phyloP scores from a whole-genome alignment of 176 grass and related monocot species.

The Aegilops umbellulata region DNA sequence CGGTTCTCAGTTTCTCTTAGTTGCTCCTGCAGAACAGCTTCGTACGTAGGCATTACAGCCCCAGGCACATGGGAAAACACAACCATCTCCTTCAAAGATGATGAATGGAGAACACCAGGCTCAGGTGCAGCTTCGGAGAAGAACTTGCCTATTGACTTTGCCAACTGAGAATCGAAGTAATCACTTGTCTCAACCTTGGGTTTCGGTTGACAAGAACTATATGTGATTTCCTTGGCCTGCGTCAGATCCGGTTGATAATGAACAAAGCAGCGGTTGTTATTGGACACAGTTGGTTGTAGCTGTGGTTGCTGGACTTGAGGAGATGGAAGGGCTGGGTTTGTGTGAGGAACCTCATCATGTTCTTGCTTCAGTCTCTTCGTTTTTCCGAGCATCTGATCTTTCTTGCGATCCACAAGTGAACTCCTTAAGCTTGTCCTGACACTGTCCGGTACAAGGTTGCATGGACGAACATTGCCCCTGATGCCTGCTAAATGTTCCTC shows the following conservation, averaged over 20 bases:
- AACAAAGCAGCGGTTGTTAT: background rate
- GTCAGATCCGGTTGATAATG: background rate
- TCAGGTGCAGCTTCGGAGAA: slow-evolving; percentile 69
- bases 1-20: slow-evolving; percentile 43
- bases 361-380: slow-evolving; percentile 9
- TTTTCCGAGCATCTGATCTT: slow-evolving; percentile 18
- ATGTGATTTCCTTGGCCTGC: background rate
- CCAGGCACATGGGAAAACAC: slow-evolving; percentile 26
- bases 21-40: slow-evolving; percentile 62
- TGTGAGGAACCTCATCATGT: slow-evolving; percentile 31
- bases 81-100: slow-evolving; percentile 62
- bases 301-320: background rate
- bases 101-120: slow-evolving; percentile 45
- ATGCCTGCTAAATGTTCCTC: slow-evolving; percentile 38
- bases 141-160: slow-evolving; percentile 65
- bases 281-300: background rate
- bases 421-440: slow-evolving; percentile 14
- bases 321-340: background rate
- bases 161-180: slow-evolving; percentile 24
- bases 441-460: slow-evolving; percentile 24
- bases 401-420: slow-evolving; percentile 31
- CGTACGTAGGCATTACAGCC: slow-evolving; percentile 46
- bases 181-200: slow-evolving; percentile 11
- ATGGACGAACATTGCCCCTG: slow-evolving; percentile 27
- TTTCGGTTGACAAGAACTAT: background rate